Percentiles rank a stretch among this genome's conserved stretches.
Conservation (phyloP, 108 stramenopile genomes). For the Phaeodactylum tricornutum region DNA sequence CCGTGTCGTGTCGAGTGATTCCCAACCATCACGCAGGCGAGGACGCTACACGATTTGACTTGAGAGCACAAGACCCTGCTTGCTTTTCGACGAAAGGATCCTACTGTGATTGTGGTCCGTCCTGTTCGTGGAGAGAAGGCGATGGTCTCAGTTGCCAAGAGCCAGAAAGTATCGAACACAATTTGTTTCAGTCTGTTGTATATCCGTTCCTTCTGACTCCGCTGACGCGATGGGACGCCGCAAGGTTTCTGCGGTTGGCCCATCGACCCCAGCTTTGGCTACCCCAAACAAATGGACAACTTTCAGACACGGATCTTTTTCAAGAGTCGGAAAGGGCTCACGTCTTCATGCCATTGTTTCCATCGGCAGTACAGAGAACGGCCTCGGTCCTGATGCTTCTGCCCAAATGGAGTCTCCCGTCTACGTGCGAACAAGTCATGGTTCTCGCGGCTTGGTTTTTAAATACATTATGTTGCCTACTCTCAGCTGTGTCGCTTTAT, state of each 20-base stretch:
- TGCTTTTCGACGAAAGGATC: slow-evolving; percentile 56
- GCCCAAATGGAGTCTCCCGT: slow-evolving; percentile 36
- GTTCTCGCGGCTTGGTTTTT: slow-evolving; percentile 38
- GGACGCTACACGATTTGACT: slow-evolving; percentile 40
- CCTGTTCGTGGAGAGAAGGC: not conserved
- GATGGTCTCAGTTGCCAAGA: no score
- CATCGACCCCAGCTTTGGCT: slow-evolving; percentile 34
- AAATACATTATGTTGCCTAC: slow-evolving; percentile 43
- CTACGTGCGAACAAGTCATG: slow-evolving; percentile 50
- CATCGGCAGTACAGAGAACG: slow-evolving; percentile 33
- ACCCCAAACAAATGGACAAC: slow-evolving; percentile 11
- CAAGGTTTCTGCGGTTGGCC: slow-evolving; percentile 62
- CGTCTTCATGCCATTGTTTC: slow-evolving; percentile 75
- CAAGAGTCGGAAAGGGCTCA: slow-evolving; percentile 64
- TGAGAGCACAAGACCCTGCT: slow-evolving; percentile 29
- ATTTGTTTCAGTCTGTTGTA: not conserved
- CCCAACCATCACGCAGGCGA: slow-evolving; percentile 41
- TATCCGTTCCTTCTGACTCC: slow-evolving; percentile 53
- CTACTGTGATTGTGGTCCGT: slow-evolving; percentile 21
- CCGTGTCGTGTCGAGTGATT: slow-evolving; percentile 32
- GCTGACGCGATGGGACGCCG: slow-evolving; percentile 78
- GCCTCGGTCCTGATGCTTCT: slow-evolving; percentile 23
- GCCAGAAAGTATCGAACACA: no score
- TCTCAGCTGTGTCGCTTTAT: slow-evolving; percentile 45
- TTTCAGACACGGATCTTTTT: slow-evolving; percentile 10